Evolutionary conservation across 2,329 filamentous ascomycete species (phyloP), one percentile per base, ranked within the genome.

Genomic region (Cytospora chrysosperma): DNA sequence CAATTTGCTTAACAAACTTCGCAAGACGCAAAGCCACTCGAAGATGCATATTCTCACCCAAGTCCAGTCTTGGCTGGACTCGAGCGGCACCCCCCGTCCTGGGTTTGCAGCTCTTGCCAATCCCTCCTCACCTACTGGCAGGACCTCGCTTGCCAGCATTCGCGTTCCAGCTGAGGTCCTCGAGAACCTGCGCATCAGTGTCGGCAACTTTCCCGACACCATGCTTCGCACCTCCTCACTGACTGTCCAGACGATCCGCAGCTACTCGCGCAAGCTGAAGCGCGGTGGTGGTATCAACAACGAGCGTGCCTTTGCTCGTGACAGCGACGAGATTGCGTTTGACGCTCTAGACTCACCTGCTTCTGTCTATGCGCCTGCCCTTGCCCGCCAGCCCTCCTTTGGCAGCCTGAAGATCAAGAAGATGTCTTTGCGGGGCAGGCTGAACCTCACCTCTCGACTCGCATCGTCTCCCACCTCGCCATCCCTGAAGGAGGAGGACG

Each of bases 131-230:
- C 49, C 56, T 26, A 49, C 28, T 26, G 56, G 50, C 51, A 62
- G 56, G 53, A 58, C 65, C 30, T 55, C 64, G 13, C 24, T 62
- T 13, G 53, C 73, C 12, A 74, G 76, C 4, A 75, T 86, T 7
- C 84, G 81, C 1, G 74, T 87, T 0, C 82, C 83, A 0, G 78
- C 81, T 1, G 78, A 85, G 28, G 76, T 85, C 3, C 71, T 86
- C 49, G 83, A 87, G 63, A 84, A 79, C 0, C 74, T 87, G 4
- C 75, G 81, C 30, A 77, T 85, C 7, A 84, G 81, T 0, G 79
- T 85, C 13, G 75, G 79, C 6, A 85, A 82, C 68, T 87, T 87
- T 66, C 84, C 84, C 0, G 83, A 85, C 67, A 85, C 83, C 1
- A 85, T 86, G 80, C 79, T 87, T 1, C 74, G 82, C 13, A 81